A percentile compares a stretch with the other conserved stretches of the same genome.
Conservation (phyloP, 1,284 basidiomycete species). For the Pyrrhoderma lamaoense region DNA sequence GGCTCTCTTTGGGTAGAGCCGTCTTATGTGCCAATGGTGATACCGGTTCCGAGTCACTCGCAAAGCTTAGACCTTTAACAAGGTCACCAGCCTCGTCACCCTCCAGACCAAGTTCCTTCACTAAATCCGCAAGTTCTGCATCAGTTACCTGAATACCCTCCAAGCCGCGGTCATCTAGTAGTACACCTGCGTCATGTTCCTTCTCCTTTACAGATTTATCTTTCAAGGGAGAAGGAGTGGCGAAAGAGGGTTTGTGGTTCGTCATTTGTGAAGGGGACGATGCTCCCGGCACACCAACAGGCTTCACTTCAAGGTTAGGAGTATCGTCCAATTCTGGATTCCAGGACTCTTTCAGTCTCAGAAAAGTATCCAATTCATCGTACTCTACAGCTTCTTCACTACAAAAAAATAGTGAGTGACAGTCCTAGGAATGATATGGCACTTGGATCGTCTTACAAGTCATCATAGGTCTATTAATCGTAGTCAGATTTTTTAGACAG, state of each 20-base stretch:
- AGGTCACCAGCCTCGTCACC: conserved; percentile 66
- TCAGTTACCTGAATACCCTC: conserved; percentile 70
- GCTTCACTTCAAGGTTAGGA: conserved; percentile 41
- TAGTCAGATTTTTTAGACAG: conserved; percentile 28
- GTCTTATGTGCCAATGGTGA: no score
- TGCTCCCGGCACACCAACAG: conserved; percentile 73
- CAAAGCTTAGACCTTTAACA: conserved; percentile 44
- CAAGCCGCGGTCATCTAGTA: conserved; percentile 61
- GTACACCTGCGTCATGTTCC: conserved; percentile 56
- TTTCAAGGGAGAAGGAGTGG: conserved; percentile 43
- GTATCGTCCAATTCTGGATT: conserved; percentile 51
- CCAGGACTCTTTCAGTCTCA: conserved; percentile 66
- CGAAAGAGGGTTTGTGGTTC: conserved; percentile 47
- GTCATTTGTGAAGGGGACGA: conserved; percentile 68
- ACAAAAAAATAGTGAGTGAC: conserved; percentile 17
- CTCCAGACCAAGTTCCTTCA: conserved; percentile 64
- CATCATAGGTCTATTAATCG: conserved; percentile 43
- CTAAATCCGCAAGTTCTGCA: conserved; percentile 59
- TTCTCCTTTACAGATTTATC: conserved; percentile 37
- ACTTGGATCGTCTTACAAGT: conserved; percentile 38
- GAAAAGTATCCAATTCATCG: conserved; percentile 58
- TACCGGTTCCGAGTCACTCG: background rate
- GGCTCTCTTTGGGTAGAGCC: background rate
- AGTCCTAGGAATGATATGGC: background rate
- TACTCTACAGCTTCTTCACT: conserved; percentile 79